A percentile compares a stretch with the other conserved stretches of the same genome.
phyloP scores from a whole-genome alignment of 345 rosid species.

The rapeseed (Brassica napus) region DNA sequence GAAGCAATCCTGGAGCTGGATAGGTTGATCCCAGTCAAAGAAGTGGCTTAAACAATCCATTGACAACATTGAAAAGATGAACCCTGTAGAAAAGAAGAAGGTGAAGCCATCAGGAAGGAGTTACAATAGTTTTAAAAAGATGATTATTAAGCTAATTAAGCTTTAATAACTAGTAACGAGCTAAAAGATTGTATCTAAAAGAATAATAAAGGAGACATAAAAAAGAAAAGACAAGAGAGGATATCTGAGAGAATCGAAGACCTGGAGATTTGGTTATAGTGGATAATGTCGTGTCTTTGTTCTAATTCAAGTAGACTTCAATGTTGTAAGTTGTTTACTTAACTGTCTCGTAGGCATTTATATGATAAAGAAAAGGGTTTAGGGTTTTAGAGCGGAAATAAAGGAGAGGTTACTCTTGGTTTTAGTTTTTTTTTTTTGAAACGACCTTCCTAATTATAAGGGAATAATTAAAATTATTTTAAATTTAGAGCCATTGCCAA shows the following conservation, averaged over 20 bases:
- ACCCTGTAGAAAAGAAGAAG: slow-evolving; percentile 14
- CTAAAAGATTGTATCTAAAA: not conserved
- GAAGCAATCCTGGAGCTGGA: slow-evolving; percentile 36
- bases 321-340: not conserved
- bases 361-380: slow-evolving; percentile 16
- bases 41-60: slow-evolving; percentile 38
- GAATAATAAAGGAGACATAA: slow-evolving; percentile 1
- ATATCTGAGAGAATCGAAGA: slow-evolving; percentile 19
- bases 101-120: slow-evolving; percentile 25
- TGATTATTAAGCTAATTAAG: slow-evolving; percentile 2
- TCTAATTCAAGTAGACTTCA: slow-evolving; percentile 16
- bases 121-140: not conserved
- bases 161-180: slow-evolving; percentile 5
- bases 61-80: not conserved
- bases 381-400: slow-evolving; percentile 31
- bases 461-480: not conserved
- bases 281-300: slow-evolving; percentile 22
- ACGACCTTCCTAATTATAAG: slow-evolving; percentile 28
- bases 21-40: not conserved
- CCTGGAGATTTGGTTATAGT: not conserved
- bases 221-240: slow-evolving; percentile 23
- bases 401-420: slow-evolving; percentile 29
- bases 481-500: not conserved
- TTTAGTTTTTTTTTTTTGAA: slow-evolving; percentile 11
- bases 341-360: slow-evolving; percentile 16